A percentile compares a stretch with the other conserved stretches of the same genome.
These are phyloP conservation scores for Backusella mclennaniae DNA, from an alignment of 192 early-diverging fungal species.

Conservation along the genomic window DNA sequence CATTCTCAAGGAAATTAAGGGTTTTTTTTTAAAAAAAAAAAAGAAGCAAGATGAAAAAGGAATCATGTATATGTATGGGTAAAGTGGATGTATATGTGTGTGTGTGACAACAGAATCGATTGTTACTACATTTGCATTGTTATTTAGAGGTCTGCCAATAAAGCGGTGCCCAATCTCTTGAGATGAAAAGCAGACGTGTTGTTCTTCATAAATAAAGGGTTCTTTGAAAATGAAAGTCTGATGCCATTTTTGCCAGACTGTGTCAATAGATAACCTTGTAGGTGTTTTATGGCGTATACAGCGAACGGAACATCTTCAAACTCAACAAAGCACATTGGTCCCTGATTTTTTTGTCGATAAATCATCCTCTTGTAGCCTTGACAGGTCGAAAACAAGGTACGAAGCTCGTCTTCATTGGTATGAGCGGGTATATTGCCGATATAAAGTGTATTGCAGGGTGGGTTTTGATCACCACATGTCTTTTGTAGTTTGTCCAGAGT, in stretches of 20 bases:
- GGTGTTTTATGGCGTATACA: slow-evolving; percentile 82
- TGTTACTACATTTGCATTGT: background rate
- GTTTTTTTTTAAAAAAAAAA: background rate
- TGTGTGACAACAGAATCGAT: background rate
- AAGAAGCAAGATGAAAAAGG: background rate
- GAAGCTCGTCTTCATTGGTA: slow-evolving; percentile 88
- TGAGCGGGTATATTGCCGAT: slow-evolving; percentile 93
- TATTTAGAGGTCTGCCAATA: slow-evolving; percentile 7
- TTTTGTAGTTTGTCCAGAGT: slow-evolving; percentile 20
- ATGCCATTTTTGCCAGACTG: slow-evolving; percentile 94
- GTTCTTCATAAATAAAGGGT: slow-evolving; percentile 66
- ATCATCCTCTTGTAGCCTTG: slow-evolving; percentile 89
- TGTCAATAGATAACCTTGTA: slow-evolving; percentile 79
- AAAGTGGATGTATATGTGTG: background rate
- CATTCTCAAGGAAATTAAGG: background rate
- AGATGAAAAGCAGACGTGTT: slow-evolving; percentile 1
- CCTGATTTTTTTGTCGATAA: slow-evolving; percentile 85
- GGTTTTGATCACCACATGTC: slow-evolving; percentile 86
- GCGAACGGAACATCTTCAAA: slow-evolving; percentile 95
- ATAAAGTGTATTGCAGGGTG: slow-evolving; percentile 99
- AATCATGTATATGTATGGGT: no score
- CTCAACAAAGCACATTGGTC: slow-evolving; percentile 99
- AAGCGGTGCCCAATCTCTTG: slow-evolving; percentile 4
- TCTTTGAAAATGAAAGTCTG: slow-evolving; percentile 95
- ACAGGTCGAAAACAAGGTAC: slow-evolving; percentile 75